Conservation (phyloP, 371 early-diverging fungal genomes). For the Umbelopsis sp. region DNA sequence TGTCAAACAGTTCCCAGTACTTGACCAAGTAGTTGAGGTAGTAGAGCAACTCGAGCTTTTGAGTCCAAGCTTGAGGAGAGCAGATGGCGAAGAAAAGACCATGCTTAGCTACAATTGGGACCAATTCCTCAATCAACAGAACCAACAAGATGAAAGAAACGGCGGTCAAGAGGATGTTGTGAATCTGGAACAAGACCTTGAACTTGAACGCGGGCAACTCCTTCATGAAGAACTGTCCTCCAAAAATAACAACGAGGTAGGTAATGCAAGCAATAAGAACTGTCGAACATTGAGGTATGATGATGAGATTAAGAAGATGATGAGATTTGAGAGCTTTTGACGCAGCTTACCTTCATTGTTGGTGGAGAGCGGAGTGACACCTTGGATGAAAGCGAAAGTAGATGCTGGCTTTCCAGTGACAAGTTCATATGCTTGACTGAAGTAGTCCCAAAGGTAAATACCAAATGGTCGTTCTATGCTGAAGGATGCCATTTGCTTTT, state of each 20-base stretch:
- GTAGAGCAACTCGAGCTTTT: slow-evolving; percentile 76
- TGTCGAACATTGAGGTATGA: background rate
- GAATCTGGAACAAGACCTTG: slow-evolving; percentile 67
- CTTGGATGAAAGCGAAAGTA: slow-evolving; percentile 60
- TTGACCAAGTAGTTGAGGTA: slow-evolving; percentile 88
- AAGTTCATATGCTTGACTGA: slow-evolving; percentile 49
- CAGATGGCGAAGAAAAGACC: slow-evolving; percentile 78
- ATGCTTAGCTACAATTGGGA: slow-evolving; percentile 63
- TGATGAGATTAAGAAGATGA: background rate
- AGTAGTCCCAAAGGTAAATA: slow-evolving; percentile 54
- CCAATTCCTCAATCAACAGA: slow-evolving; percentile 72
- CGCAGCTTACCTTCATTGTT: slow-evolving; percentile 45
- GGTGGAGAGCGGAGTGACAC: slow-evolving; percentile 72
- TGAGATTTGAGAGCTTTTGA: background rate
- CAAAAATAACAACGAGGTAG: slow-evolving; percentile 76
- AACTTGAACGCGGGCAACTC: slow-evolving; percentile 66
- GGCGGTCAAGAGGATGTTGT: slow-evolving; percentile 75
- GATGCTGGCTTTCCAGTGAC: slow-evolving; percentile 51
- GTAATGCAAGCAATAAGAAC: slow-evolving; percentile 56
- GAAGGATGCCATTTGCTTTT: slow-evolving; percentile 26
- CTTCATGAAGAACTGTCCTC: slow-evolving; percentile 71
- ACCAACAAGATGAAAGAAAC: slow-evolving; percentile 67
- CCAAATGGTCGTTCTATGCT: slow-evolving; percentile 60
- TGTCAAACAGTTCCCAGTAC: slow-evolving; percentile 77
- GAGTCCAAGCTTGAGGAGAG: slow-evolving; percentile 68